Evolutionary conservation across 1,139 yeast species (phyloP), one percentile per base, ranked within the genome.

Genomic region (Suhomyces terraborum): DNA sequence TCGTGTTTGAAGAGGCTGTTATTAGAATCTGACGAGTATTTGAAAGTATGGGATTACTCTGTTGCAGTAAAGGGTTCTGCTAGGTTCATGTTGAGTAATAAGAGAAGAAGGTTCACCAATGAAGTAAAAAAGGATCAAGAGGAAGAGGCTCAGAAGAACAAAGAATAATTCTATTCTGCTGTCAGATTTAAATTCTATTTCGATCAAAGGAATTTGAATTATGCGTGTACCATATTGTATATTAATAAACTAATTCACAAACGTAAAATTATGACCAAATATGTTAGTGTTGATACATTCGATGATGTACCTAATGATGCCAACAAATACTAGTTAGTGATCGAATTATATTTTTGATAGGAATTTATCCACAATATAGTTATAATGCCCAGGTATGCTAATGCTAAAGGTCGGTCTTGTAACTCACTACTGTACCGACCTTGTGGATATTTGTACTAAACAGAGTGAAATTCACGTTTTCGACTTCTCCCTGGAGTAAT

Each of bases 361-460:
- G n/a, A n/a, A n/a, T n/a, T n/a, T n/a, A n/a, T n/a, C n/a, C n/a
- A n/a, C n/a, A n/a, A n/a, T n/a, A n/a, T n/a, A n/a, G n/a, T n/a
- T n/a, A n/a, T n/a, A 19, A 19, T 22, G 32, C 14, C 32, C 7
- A 19, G n/a, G n/a, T n/a, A n/a, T n/a, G n/a, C n/a, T n/a, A 32
- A 16, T 27, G 32, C 28, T 38, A 42, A 32, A n/a, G n/a, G n/a
- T 61, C 60, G 26, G 66, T 47, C 41, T 64, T 81, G 58, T 88
- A 89, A 44, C 88, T 85, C 8, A 89, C 96, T 39, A 78, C 68
- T 0, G 96, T 84, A 10, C 87, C 88, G 16, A 89, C 82, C 42
- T 78, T 75, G 59, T 88, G 95, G 21, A 77, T 71, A 42, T 73
- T 74, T 0, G 97, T 88, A 25, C 76, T 67, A 55, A 89, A 87